Base-by-base conservation (phyloP, 805 yeast genomes). In the Metschnikowia aberdeeniae region DNA sequence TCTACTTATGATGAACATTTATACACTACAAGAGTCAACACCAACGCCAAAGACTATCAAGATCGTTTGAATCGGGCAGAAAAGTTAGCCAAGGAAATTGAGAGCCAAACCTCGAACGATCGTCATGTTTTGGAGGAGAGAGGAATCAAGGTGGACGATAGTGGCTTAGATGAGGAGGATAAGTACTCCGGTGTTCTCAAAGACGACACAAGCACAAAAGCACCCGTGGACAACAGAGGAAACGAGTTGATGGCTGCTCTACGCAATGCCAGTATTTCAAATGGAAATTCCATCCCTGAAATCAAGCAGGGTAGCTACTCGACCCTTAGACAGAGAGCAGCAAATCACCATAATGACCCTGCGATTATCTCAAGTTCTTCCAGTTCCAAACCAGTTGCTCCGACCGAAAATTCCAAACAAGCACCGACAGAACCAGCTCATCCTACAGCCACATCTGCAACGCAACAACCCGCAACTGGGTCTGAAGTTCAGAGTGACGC, bases 121-220 rank as follows among this genome's bases (percentile, higher is more conserved):
- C 68, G 78, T 26, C 98, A 93, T 62, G 52, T 90, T 22, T 92
- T 95, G 51, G 99, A 92, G 62, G 99, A 92, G 64, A 81, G 99
- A 63, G 96, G 96, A 22, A 50, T 81, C 12, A 58, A 63, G 13
- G 77, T 85, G 32, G 96, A 87, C 61, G 96, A 87, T 59, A 78
- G 86, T 48, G 96, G 95, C 13, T 54, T 87, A 54, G 98, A 93
- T 64, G 99, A 93, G 68, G 99, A 93, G 64, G 97, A 90, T 64
- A 86, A 86, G 65, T 93, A 90, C 61, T 89, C 97, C 4, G 97
- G 97, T 41, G 99, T 54, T 14, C 39, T 42, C 24, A 45, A 42
- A 19, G 56, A 48, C 12, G 35, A 31, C 4, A 10, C 30, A 17
- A 22, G 22, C 12, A 12, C 42, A 6, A 24, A 39, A 13, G 29